These are phyloP conservation scores for Paecilomyces dactylethromorphus DNA, from an alignment of 2,329 filamentous ascomycete species.

Conservation along the genomic window DNA sequence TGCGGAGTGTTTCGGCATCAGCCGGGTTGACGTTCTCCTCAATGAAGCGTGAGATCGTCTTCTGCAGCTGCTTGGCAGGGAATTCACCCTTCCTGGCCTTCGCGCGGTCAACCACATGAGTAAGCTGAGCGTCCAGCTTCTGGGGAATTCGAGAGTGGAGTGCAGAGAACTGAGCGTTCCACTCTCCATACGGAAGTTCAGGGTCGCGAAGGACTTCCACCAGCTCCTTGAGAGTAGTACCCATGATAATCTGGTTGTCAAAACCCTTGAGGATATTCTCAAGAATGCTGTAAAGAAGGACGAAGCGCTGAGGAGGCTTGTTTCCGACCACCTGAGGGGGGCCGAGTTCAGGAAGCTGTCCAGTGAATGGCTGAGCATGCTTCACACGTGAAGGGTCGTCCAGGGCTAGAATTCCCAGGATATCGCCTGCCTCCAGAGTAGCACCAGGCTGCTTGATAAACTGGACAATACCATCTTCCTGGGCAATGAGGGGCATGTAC, in stretches of 20 bases:
- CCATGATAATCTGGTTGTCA: conserved; percentile 97
- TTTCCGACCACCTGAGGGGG: conserved; percentile 79
- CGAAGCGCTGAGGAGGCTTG: conserved; percentile 87
- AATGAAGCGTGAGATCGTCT: conserved; percentile 79
- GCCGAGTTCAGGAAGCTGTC: conserved; percentile 80
- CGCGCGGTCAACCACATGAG: conserved; percentile 78
- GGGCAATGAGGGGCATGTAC: conserved; percentile 97
- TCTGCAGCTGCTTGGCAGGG: conserved; percentile 78
- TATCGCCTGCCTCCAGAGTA: conserved; percentile 95
- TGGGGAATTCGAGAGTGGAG: conserved; percentile 96
- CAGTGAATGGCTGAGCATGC: conserved; percentile 89
- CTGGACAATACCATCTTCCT: conserved; percentile 93
- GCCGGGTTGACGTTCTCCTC: conserved; percentile 71
- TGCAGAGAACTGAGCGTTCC: conserved; percentile 90
- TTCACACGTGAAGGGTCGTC: conserved; percentile 96
- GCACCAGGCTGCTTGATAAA: conserved; percentile 98
- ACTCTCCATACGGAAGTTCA: conserved; percentile 92
- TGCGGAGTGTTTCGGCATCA: conserved; percentile 68
- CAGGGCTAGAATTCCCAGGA: conserved; percentile 91
- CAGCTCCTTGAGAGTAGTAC: conserved; percentile 73
- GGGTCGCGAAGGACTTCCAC: conserved; percentile 84
- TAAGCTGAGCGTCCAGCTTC: conserved; percentile 77
- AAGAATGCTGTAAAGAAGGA: conserved; percentile 68
- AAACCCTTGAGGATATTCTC: conserved; percentile 86
- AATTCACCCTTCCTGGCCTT: conserved; percentile 76